A percentile compares a stretch with the other conserved stretches of the same genome.
Conservation (phyloP, 768 basidiomycete genomes). For the Mycena vulgaris region DNA sequence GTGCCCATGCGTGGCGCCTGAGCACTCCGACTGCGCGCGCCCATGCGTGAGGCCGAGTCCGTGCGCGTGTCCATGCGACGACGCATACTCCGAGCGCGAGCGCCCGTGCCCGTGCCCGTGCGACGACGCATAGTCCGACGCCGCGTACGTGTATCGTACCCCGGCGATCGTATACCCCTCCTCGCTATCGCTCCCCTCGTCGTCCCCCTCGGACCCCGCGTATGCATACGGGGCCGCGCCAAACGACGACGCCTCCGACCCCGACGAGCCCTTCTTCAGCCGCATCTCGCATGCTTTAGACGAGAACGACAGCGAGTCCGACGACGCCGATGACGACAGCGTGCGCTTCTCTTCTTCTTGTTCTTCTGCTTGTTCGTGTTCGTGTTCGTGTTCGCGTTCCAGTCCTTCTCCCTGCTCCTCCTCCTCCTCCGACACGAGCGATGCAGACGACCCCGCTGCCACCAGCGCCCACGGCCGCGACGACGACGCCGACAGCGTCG, state of each 20-base stretch:
- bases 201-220: constrained; percentile 1
- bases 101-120: neutral
- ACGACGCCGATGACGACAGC: constrained; percentile 8
- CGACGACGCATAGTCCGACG: too few relatives aligned
- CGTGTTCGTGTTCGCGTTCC: too few relatives aligned
- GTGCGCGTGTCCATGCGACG: neutral
- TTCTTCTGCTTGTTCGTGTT: too few relatives aligned
- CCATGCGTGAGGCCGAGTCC: neutral
- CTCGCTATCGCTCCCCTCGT: constrained; percentile 15
- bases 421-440: constrained; percentile 5
- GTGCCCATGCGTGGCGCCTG: constrained; percentile 10
- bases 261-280: neutral
- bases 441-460: constrained; percentile 20
- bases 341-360: neutral
- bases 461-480: constrained; percentile 36
- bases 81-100: constrained; percentile 1
- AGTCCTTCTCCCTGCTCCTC: neutral
- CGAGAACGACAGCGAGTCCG: constrained; percentile 21
- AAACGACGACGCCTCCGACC: neutral
- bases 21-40: constrained; percentile 9
- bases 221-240: neutral
- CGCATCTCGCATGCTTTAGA: neutral
- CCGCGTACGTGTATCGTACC: neutral
- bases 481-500: constrained; percentile 35
- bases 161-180: neutral